These are phyloP conservation scores for Eucommia ulmoides DNA, from an alignment of 257 asterid genomes.

Conservation along the genomic window DNA sequence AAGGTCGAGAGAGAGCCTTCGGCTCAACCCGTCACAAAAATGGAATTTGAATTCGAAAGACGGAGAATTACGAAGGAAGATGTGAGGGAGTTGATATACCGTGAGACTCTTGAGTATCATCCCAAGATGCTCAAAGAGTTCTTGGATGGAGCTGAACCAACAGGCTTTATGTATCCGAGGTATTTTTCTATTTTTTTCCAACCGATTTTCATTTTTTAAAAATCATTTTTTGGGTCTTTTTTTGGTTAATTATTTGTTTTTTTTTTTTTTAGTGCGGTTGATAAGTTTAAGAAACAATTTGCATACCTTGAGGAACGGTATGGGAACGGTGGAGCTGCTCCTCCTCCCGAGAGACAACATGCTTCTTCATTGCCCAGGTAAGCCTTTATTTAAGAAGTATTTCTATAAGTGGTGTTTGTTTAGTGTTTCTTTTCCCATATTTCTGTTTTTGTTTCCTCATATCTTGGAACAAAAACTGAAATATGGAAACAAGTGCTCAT, in stretches of 20 bases:
- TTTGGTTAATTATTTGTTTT: too few species aligned
- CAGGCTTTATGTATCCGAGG: conserved; percentile 97
- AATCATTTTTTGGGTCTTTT: too few species aligned
- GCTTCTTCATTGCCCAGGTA: conserved; percentile 96
- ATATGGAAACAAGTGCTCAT: too few species aligned
- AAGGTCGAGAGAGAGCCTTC: conserved; percentile 97
- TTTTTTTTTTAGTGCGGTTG: conserved; percentile 66
- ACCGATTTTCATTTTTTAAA: not conserved
- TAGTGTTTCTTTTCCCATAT: not conserved
- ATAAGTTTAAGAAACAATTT: conserved; percentile 92
- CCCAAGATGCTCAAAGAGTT: conserved; percentile 89
- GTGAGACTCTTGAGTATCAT: conserved; percentile 94
- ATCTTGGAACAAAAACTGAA: not conserved
- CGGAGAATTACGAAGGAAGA: conserved; percentile 91
- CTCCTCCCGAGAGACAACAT: conserved; percentile 92
- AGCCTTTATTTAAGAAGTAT: too few species aligned
- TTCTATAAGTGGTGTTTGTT: too few species aligned
- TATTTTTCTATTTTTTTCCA: conserved; percentile 9
- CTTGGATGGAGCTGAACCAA: conserved; percentile 85
- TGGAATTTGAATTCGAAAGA: conserved; percentile 98
- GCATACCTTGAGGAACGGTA: conserved; percentile 91
- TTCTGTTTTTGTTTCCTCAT: not conserved
- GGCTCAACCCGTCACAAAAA: conserved; percentile 85
- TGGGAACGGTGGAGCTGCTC: conserved; percentile 54
- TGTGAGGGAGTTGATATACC: conserved; percentile 76